These are phyloP conservation scores for Coemansia sp. DNA, from an alignment of 192 early-diverging fungal species.

Conservation along the genomic window DNA sequence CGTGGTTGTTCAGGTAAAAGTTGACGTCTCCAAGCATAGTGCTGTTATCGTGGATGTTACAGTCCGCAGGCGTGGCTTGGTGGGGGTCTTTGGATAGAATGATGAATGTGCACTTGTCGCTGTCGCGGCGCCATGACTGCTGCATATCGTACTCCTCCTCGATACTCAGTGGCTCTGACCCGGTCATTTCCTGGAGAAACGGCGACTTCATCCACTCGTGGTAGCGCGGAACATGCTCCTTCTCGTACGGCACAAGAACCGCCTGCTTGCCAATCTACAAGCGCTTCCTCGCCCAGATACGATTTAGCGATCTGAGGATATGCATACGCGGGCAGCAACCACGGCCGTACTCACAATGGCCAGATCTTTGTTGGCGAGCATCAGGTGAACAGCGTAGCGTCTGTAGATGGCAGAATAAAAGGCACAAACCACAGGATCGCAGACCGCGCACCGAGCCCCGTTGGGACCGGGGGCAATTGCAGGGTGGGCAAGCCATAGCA, in stretches of 20 bases:
- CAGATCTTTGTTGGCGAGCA: constrained; percentile 37
- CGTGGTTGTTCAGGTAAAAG: constrained; percentile 81
- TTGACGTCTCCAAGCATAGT: constrained; percentile 96
- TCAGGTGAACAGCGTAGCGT: no score
- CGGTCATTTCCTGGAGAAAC: constrained; percentile 88
- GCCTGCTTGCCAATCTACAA: constrained; percentile 55
- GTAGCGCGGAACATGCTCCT: constrained; percentile 80
- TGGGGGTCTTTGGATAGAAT: constrained; percentile 35
- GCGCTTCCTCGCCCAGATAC: no score
- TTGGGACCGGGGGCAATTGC: no score
- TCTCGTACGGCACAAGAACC: constrained; percentile 79
- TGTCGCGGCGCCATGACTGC: constrained; percentile 77
- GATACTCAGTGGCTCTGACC: constrained; percentile 85
- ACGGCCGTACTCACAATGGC: constrained; percentile 27
- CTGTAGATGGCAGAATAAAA: no score
- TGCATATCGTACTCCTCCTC: constrained; percentile 97
- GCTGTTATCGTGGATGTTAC: constrained; percentile 11
- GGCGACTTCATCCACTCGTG: constrained; percentile 96
- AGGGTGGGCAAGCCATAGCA: no score
- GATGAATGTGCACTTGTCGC: constrained; percentile 79
- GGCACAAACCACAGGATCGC: no score
- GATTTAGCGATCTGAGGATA: not conserved
- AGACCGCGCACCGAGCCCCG: no score
- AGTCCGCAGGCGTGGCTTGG: not conserved
- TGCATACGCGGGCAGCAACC: not conserved